Base-by-base conservation (phyloP, 2,329 filamentous ascomycete genomes). In the Huntiella savannae region DNA sequence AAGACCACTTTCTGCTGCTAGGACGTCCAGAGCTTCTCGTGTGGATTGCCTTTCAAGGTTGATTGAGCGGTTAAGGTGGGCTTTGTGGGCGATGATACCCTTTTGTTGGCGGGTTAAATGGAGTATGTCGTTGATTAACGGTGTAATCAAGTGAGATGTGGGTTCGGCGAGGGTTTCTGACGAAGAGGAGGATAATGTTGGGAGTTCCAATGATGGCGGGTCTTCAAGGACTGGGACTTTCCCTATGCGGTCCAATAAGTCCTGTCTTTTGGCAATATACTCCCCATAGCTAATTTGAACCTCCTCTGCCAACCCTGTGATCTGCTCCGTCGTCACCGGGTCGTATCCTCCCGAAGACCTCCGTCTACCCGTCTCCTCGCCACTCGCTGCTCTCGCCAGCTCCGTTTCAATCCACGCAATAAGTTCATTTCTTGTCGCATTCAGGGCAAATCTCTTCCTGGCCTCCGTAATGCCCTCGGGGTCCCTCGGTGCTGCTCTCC, bases 391-490 rank as follows among this genome's bases (percentile, higher is more conserved):
- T 55, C 48, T 33, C 49, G 49, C 41, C 16, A 80, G 59, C 55
- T 79, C 77, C 4, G 60, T 62, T 56, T 80, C 76, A 48, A 80
- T 77, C 76, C 76, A 80, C 48, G 60, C 64, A 49, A 80, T 79
- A 43, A 80, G 64, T 51, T 73, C 71, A 44, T 70, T 68, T 12
- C 77, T 66, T 8, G 75, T 72, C 5, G 61, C 61, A 37, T 65
- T 67, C 7, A 80, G 59, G 11, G 76, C 76, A 41, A 66, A 62
- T 2, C 75, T 52, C 51, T 69, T 71, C 12, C 62, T 57, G 45
- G 55, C 53, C 11, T 59, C 56, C 8, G 56, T 53, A 44, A 48
- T 47, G 12, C 43, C 22, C 15, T 47, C 44, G 8, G 49, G 43
- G 12, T 60, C 57, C 37, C 57, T 54, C 13, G 62, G 58, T 4